phyloP scores from a whole-genome alignment of 2,329 filamentous ascomycete genomes.

The Ophiostoma novo-ulmi region DNA sequence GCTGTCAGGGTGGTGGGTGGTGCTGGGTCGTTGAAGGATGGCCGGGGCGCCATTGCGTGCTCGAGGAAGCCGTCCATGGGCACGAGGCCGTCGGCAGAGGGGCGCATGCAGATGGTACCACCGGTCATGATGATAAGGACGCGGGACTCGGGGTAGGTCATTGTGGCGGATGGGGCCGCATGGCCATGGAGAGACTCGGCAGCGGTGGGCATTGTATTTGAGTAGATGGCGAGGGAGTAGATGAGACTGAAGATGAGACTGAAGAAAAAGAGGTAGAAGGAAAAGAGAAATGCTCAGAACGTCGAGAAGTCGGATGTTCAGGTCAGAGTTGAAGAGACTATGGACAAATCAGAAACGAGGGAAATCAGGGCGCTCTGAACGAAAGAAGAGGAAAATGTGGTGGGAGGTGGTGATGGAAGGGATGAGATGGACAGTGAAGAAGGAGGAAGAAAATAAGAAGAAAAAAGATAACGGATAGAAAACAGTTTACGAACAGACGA shows the following conservation, averaged over 20 bases:
- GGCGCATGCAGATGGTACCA: constrained; percentile 86
- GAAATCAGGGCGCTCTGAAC: not conserved
- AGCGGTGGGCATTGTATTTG: constrained; percentile 12
- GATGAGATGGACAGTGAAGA: not conserved
- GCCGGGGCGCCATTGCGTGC: constrained; percentile 72
- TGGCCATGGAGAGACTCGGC: constrained; percentile 11
- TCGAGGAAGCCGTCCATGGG: constrained; percentile 77
- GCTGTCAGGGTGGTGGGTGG: constrained; percentile 48
- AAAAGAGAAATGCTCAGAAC: no score
- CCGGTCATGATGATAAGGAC: constrained; percentile 90
- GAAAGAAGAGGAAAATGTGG: not conserved
- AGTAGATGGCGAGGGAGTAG: not conserved
- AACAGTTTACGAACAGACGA: not conserved
- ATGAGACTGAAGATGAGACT: not conserved
- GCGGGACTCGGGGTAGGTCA: constrained; percentile 61
- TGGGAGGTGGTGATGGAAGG: not conserved
- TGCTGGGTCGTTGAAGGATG: constrained; percentile 77
- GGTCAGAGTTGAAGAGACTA: not conserved
- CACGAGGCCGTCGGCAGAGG: constrained; percentile 71
- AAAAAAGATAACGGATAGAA: not conserved
- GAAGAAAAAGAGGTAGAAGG: not conserved
- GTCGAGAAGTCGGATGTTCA: not conserved
- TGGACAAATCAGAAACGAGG: not conserved
- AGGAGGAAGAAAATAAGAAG: not conserved
- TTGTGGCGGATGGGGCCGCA: not conserved